These are phyloP conservation scores for Annulohypoxylon maeteangense DNA, from an alignment of 495 filamentous ascomycete genomes.

Conservation along the genomic window DNA sequence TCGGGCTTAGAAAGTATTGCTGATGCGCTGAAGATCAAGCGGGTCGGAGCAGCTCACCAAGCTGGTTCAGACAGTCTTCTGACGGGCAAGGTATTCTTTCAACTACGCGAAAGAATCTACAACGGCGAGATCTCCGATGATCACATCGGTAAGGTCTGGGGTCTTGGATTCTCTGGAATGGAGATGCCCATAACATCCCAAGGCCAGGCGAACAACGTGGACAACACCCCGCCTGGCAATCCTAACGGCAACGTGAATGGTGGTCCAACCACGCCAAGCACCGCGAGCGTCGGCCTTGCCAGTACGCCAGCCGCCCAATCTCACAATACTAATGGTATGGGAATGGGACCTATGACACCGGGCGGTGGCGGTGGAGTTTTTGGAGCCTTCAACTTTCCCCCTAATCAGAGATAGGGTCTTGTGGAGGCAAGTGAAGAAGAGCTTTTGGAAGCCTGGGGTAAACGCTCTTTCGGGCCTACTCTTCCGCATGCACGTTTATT, in stretches of 20 bases:
- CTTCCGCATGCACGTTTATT: no score
- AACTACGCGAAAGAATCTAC: slow-evolving; percentile 85
- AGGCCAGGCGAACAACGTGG: slow-evolving; percentile 39
- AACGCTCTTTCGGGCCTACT: no score
- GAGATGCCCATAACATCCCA: slow-evolving; percentile 52
- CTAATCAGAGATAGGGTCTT: slow-evolving; percentile 47
- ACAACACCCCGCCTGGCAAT: slow-evolving; percentile 54
- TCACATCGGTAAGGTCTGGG: slow-evolving; percentile 88
- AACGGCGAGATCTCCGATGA: slow-evolving; percentile 80
- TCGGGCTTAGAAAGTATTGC: slow-evolving; percentile 92
- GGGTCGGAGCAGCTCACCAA: slow-evolving; percentile 86
- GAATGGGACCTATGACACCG: slow-evolving; percentile 73
- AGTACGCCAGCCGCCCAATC: slow-evolving; percentile 69
- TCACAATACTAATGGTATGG: slow-evolving; percentile 62
- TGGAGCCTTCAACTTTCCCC: slow-evolving; percentile 63
- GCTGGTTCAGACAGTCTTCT: slow-evolving; percentile 91
- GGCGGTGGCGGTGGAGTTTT: slow-evolving; percentile 74
- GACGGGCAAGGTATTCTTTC: slow-evolving; percentile 93
- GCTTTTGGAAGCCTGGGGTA: not conserved
- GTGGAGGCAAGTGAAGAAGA: slow-evolving; percentile 2
- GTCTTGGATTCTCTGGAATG: slow-evolving; percentile 70
- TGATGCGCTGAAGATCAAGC: slow-evolving; percentile 88
- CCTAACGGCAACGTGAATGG: slow-evolving; percentile 64
- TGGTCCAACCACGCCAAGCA: slow-evolving; percentile 79
- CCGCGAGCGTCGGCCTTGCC: slow-evolving; percentile 60